A percentile compares a stretch with the other conserved stretches of the same genome.
These are phyloP conservation scores for Trypanosoma cruzi DNA, from an alignment of 208 protist species.

Conservation along the genomic window DNA sequence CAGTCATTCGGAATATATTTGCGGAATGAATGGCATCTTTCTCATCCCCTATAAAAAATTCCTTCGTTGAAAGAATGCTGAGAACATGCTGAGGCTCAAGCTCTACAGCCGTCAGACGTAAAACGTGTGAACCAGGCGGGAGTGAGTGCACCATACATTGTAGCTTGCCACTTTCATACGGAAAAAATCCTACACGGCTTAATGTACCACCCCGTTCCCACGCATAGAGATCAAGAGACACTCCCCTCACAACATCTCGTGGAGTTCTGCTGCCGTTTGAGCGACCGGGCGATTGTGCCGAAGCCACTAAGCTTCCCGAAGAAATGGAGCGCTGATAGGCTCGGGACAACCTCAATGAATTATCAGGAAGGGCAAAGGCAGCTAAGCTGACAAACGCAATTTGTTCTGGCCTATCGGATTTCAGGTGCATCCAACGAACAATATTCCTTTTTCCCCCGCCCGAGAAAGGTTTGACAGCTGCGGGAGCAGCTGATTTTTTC, in stretches of 20 bases:
- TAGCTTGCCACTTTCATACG: slow-evolving; percentile 48
- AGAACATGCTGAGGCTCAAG: slow-evolving; percentile 47
- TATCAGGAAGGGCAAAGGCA: background rate
- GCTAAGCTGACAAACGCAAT: slow-evolving; percentile 29
- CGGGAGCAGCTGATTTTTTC: slow-evolving; percentile 5
- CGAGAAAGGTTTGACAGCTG: background rate
- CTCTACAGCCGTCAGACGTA: slow-evolving; percentile 54
- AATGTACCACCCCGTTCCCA: slow-evolving; percentile 74
- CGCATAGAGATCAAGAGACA: slow-evolving; percentile 58
- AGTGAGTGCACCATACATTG: slow-evolving; percentile 41
- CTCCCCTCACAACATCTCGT: slow-evolving; percentile 21
- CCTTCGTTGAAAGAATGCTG: slow-evolving; percentile 44
- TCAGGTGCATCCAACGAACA: slow-evolving; percentile 39
- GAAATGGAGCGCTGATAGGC: slow-evolving; percentile 3
- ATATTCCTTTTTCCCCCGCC: slow-evolving; percentile 9
- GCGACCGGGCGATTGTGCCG: background rate
- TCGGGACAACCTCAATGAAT: slow-evolving; percentile 4
- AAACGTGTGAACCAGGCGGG: slow-evolving; percentile 54
- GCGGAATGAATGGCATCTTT: slow-evolving; percentile 35
- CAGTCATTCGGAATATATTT: slow-evolving; percentile 48
- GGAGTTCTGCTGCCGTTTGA: background rate
- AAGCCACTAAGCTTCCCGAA: background rate
- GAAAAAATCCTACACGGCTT: slow-evolving; percentile 34
- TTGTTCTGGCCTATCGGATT: slow-evolving; percentile 27
- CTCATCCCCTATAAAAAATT: slow-evolving; percentile 41